These are phyloP conservation scores for Raffaelea arxii DNA, from an alignment of 2,329 filamentous ascomycete genomes.

Conservation along the genomic window DNA sequence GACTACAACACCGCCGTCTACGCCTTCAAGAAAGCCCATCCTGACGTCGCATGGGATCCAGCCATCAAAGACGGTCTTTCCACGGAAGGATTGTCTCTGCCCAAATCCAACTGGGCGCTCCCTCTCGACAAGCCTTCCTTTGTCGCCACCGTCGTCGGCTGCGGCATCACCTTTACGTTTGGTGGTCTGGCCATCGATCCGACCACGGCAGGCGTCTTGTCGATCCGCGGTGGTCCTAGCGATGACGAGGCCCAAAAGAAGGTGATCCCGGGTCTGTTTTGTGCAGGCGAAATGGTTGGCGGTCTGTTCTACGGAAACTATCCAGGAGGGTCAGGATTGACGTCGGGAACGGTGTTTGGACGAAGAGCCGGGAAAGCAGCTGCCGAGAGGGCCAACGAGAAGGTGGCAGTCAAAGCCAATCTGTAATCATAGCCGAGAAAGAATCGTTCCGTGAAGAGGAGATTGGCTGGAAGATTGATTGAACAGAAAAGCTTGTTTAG, in stretches of 20 bases:
- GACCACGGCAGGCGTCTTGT: constrained; percentile 42
- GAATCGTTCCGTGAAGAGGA: too few relatives aligned
- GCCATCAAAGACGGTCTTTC: constrained; percentile 51
- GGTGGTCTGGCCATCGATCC: constrained; percentile 50
- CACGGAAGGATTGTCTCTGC: constrained; percentile 40
- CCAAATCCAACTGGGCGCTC: constrained; percentile 59
- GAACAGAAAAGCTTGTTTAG: too few relatives aligned
- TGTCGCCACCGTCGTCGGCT: constrained; percentile 53
- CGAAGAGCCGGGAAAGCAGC: constrained; percentile 24
- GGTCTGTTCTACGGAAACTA: constrained; percentile 56
- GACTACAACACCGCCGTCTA: constrained; percentile 50
- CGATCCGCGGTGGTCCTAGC: constrained; percentile 31
- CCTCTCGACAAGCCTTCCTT: constrained; percentile 48
- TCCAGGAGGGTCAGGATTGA: constrained; percentile 52
- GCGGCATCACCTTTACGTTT: constrained; percentile 61
- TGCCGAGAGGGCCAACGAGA: constrained; percentile 1
- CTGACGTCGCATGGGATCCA: constrained; percentile 43
- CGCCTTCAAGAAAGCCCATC: constrained; percentile 33
- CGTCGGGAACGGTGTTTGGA: constrained; percentile 45
- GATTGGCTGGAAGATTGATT: too few relatives aligned
- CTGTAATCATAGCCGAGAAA: background rate
- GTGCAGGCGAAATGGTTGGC: constrained; percentile 57
- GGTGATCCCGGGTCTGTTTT: constrained; percentile 47
- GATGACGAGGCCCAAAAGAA: too few relatives aligned
- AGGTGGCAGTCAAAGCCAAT: background rate